Base-by-base conservation (phyloP, 2,329 filamentous ascomycete genomes). In the Cladorrhinum sp. region DNA sequence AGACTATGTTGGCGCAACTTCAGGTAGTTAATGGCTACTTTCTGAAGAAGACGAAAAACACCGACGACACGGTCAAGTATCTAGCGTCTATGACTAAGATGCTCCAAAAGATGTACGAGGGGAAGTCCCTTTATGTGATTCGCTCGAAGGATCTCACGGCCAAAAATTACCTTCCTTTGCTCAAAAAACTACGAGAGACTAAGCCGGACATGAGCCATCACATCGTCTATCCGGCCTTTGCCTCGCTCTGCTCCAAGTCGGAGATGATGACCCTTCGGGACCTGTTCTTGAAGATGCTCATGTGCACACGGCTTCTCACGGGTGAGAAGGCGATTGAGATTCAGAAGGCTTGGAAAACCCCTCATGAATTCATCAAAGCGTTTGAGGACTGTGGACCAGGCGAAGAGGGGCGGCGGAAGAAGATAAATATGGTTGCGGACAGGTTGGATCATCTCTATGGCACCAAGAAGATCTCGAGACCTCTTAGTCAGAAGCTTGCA, bases 21-120 rank as follows among this genome's bases (percentile, higher is more conserved):
- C 90, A 93, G 69, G 88, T 92, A 21, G 86, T 92, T 57, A 87
- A 91, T 69, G 88, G 87, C 46, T 93, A 87, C 71, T 93, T 93
- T 68, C 80, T 94, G 58, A 93, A 93, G 74, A 83, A 84, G 69
- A 94, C 90, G 1, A 78, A 81, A 55, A 89, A 86, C 67, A 82
- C 94, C 72, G 90, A 93, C 66, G 90, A 94, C 61, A 90, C 89
- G 0, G 90, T 94, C 65, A 82, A 81, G 48, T 95, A 94, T 70
- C 79, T 95, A 3, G 83, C 87, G 1, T 80, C 84, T 5, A 87
- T 94, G 84, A 94, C 90, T 0, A 77, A 77, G 49, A 78, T 90
- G 65, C 77, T 95, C 6, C 86, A 86, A 68, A 80, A 79, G 42
- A 80, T 83, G 63, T 93, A 92, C 67, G 83, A 87, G 69, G 71